Percentiles rank a stretch among this genome's conserved stretches.
phyloP scores from a whole-genome alignment of 2,329 filamentous ascomycete genomes.

The Biscogniauxia sp. region DNA sequence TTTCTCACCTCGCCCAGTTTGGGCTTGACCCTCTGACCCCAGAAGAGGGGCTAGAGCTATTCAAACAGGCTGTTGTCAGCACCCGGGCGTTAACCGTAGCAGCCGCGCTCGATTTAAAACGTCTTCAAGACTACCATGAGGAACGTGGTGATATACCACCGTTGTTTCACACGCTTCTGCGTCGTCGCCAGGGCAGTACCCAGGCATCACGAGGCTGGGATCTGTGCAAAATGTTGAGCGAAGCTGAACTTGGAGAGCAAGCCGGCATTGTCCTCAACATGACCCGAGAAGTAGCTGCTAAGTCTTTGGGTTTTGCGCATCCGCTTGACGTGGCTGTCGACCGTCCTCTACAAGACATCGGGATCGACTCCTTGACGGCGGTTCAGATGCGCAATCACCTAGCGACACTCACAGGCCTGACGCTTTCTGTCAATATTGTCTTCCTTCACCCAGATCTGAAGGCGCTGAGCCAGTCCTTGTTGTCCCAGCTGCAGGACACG shows the following conservation, averaged over 20 bases:
- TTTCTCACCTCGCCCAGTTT: slow-evolving; percentile 22
- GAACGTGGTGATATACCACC: slow-evolving; percentile 22
- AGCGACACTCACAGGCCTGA: slow-evolving; percentile 21
- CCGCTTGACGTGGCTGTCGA: slow-evolving; percentile 22
- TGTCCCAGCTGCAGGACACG: slow-evolving; percentile 14
- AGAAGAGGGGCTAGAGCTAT: slow-evolving; percentile 19
- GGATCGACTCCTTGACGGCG: slow-evolving; percentile 29
- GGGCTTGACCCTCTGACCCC: slow-evolving; percentile 23
- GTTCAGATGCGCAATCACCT: slow-evolving; percentile 28
- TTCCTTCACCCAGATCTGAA: slow-evolving; percentile 22
- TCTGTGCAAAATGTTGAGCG: slow-evolving; percentile 15
- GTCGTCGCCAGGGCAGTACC: background rate
- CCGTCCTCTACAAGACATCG: slow-evolving; percentile 24
- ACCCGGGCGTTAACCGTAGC: slow-evolving; percentile 22
- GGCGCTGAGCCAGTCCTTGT: slow-evolving; percentile 19
- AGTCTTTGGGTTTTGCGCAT: slow-evolving; percentile 21
- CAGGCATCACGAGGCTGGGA: slow-evolving; percentile 5
- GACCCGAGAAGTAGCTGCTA: slow-evolving; percentile 25
- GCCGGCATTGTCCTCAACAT: slow-evolving; percentile 20
- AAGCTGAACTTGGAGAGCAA: slow-evolving; percentile 19
- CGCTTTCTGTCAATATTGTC: slow-evolving; percentile 22
- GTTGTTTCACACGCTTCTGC: slow-evolving; percentile 19
- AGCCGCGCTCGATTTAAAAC: slow-evolving; percentile 24
- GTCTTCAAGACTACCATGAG: slow-evolving; percentile 20
- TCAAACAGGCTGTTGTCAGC: slow-evolving; percentile 19